These are phyloP conservation scores for Wickerhamiella parazyma DNA, from an alignment of 805 yeast species.

Conservation along the genomic window DNA sequence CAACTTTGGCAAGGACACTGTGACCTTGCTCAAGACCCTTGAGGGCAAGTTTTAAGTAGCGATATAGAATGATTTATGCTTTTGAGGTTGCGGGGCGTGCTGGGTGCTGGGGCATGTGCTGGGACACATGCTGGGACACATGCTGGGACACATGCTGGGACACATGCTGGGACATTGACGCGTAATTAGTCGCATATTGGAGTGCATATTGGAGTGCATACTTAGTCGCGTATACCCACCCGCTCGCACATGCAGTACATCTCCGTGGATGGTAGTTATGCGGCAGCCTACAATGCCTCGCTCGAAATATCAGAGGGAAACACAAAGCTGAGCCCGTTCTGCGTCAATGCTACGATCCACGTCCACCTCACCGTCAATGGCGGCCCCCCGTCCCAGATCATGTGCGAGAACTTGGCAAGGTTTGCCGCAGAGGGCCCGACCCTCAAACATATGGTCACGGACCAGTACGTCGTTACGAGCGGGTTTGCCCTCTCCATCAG, in stretches of 20 bases:
- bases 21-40: slow-evolving; percentile 36
- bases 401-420: neutral
- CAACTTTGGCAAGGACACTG: slow-evolving; percentile 87
- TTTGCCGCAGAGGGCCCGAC: neutral
- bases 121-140: too few species aligned
- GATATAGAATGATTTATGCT: neutral
- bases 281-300: neutral
- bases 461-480: neutral
- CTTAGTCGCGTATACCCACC: too few species aligned
- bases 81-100: too few species aligned
- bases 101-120: too few species aligned
- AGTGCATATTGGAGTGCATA: too few species aligned
- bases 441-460: neutral
- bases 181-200: too few species aligned
- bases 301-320: neutral
- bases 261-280: neutral
- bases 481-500: neutral
- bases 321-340: neutral
- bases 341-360: neutral
- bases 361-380: neutral
- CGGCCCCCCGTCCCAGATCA: neutral
- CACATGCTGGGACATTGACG: too few species aligned
- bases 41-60: slow-evolving; percentile 1
- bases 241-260: neutral
- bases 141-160: too few species aligned